Evolutionary conservation across 2,329 filamentous ascomycete species (phyloP).

Genomic region (Aphanocladium album): DNA sequence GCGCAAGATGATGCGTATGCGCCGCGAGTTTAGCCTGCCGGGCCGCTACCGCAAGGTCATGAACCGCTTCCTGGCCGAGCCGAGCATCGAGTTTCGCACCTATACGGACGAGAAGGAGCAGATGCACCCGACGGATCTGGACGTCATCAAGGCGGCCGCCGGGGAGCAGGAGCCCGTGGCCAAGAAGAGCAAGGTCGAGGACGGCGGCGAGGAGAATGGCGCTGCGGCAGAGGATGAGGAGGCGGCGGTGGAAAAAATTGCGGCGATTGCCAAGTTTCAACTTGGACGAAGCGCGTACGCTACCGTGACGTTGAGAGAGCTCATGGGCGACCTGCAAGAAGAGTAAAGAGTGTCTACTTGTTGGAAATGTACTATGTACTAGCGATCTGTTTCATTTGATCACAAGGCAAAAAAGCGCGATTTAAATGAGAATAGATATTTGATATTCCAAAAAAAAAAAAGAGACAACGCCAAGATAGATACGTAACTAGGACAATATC

Average conservation of each 20-base stretch:
- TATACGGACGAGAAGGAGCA: conserved; percentile 73
- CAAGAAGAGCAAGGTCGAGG: conserved; percentile 11
- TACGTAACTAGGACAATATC: not conserved
- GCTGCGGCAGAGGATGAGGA: conserved; percentile 20
- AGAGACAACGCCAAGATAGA: not conserved
- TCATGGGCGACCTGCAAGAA: conserved; percentile 52
- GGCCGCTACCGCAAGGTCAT: conserved; percentile 86
- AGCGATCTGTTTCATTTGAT: not conserved
- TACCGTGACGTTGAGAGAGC: conserved; percentile 74
- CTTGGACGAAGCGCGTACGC: conserved; percentile 78
- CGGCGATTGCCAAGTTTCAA: conserved; percentile 70
- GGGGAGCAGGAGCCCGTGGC: conserved; percentile 16
- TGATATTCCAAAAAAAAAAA: conserved; percentile 1
- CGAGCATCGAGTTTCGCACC: conserved; percentile 62
- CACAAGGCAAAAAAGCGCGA: not conserved
- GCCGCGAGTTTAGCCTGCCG: conserved; percentile 82
- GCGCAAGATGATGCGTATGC: conserved; percentile 76
- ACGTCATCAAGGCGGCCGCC: conserved; percentile 50
- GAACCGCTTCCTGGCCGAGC: conserved; percentile 60
- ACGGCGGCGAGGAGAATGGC: conserved; percentile 27
- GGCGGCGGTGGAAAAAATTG: conserved; percentile 38
- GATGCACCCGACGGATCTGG: conserved; percentile 82
- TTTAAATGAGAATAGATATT: not conserved
- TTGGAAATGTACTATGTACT: not conserved
- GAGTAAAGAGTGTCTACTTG: conserved; percentile 9